Percentiles rank a stretch among this genome's conserved stretches.
phyloP scores from a whole-genome alignment of 352 stramenopile genomes.

The Pythium guiyangense region DNA sequence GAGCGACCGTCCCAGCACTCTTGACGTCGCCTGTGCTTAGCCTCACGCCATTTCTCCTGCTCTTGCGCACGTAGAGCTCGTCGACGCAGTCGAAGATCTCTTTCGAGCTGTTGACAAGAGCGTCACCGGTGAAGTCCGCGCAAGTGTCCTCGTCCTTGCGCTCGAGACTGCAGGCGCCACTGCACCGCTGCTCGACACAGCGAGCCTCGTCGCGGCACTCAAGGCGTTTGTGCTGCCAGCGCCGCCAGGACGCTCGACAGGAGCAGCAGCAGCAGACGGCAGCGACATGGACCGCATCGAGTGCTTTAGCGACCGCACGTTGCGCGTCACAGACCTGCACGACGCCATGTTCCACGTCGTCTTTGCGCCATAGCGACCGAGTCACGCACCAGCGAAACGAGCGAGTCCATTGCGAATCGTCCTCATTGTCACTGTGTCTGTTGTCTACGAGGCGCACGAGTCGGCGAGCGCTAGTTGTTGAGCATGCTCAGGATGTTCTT shows the following conservation, averaged over 20 bases:
- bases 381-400: too few species aligned
- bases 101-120: constrained; percentile 10
- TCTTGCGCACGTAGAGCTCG: neutral
- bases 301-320: constrained; percentile 3
- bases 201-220: neutral
- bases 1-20: neutral
- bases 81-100: constrained; percentile 10
- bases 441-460: neutral
- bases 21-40: too few species aligned
- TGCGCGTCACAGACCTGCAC: constrained; percentile 5
- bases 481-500: constrained; percentile 84
- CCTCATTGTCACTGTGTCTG: neutral
- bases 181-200: neutral
- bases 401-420: neutral
- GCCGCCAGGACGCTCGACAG: neutral
- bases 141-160: constrained; percentile 5
- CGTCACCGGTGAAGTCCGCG: constrained; percentile 5
- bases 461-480: constrained; percentile 18
- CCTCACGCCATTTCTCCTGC: neutral
- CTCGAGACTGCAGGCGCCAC: constrained; percentile 4
- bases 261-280: too few species aligned
- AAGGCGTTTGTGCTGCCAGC: constrained; percentile 2
- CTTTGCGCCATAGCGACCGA: constrained; percentile 5
- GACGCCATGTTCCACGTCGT: constrained; percentile 8
- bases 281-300: neutral